Evolutionary conservation across 108 stramenopile species (phyloP).

Genomic region (Nitzschia sp.): DNA sequence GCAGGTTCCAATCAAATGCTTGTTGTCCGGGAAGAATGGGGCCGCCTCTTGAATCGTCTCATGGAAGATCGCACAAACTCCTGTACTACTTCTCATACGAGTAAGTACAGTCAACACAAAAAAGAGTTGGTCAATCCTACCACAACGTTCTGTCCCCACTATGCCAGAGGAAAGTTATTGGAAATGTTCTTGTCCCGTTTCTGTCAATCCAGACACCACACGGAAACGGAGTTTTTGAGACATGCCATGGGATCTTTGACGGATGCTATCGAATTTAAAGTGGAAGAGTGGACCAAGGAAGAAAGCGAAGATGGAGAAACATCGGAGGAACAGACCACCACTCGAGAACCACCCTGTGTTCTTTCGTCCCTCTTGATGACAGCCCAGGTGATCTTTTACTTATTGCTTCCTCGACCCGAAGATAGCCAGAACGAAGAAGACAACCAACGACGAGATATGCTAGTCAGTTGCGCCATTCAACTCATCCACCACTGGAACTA

Average conservation of each 20-base stretch:
- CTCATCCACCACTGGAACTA: conserved; percentile 39
- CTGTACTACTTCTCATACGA: background rate
- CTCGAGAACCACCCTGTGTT: conserved; percentile 29
- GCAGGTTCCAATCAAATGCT: conserved; percentile 6
- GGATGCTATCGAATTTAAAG: conserved; percentile 45
- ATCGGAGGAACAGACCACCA: conserved; percentile 1
- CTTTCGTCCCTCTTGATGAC: conserved; percentile 40
- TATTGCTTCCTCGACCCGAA: conserved; percentile 14
- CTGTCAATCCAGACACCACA: conserved; percentile 31
- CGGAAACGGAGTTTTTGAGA: conserved; percentile 31
- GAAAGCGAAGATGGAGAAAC: conserved; percentile 9
- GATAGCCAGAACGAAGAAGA: conserved; percentile 29
- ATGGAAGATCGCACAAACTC: conserved; percentile 34
- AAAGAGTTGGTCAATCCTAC: conserved; percentile 9
- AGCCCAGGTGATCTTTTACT: conserved; percentile 32
- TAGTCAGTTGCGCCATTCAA: conserved; percentile 45
- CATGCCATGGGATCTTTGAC: conserved; percentile 34
- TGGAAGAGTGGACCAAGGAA: conserved; percentile 41
- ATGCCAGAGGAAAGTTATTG: conserved; percentile 41
- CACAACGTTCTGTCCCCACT: conserved; percentile 37
- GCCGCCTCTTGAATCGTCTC: conserved; percentile 33
- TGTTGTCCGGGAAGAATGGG: conserved; percentile 40
- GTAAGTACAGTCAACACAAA: background rate
- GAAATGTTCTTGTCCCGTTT: conserved; percentile 30
- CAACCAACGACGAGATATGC: conserved; percentile 28